Percentiles rank a stretch among this genome's conserved stretches.
These are phyloP conservation scores for Neonectria faginata DNA, from an alignment of 2,329 filamentous ascomycete species.

Conservation along the genomic window DNA sequence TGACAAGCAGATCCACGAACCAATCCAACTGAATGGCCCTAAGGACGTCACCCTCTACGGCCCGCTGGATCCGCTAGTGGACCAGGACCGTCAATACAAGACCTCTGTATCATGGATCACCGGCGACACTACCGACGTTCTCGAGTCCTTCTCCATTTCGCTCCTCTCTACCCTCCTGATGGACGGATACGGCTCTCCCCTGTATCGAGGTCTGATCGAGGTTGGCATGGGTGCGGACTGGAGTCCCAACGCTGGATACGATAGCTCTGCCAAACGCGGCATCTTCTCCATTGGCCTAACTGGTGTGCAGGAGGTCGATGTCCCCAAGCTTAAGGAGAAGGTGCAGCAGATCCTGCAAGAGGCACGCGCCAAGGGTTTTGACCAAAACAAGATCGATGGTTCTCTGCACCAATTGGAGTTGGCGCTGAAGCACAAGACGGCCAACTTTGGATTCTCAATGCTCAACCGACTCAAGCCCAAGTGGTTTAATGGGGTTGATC, in stretches of 20 bases:
- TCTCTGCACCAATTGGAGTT: slow-evolving; percentile 94
- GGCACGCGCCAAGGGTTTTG: slow-evolving; percentile 81
- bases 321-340: slow-evolving; percentile 79
- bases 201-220: slow-evolving; percentile 91
- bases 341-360: slow-evolving; percentile 79
- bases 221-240: slow-evolving; percentile 91
- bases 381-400: slow-evolving; percentile 90
- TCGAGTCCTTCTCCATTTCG: slow-evolving; percentile 89
- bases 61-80: slow-evolving; percentile 87
- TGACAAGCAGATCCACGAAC: slow-evolving; percentile 80
- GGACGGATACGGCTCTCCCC: slow-evolving; percentile 93
- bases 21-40: slow-evolving; percentile 78
- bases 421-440: slow-evolving; percentile 94
- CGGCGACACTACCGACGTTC: slow-evolving; percentile 82
- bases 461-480: slow-evolving; percentile 89
- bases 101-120: slow-evolving; percentile 94
- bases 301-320: slow-evolving; percentile 85
- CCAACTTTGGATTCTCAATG: slow-evolving; percentile 91
- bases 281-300: slow-evolving; percentile 93
- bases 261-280: slow-evolving; percentile 78
- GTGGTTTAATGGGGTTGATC: slow-evolving; percentile 96
- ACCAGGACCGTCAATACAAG: slow-evolving; percentile 89
- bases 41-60: slow-evolving; percentile 78
- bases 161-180: slow-evolving; percentile 86
- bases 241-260: slow-evolving; percentile 94